A percentile compares a stretch with the other conserved stretches of the same genome.
Conservation (phyloP, 2,329 filamentous ascomycete species). For the Periconia sp. region DNA sequence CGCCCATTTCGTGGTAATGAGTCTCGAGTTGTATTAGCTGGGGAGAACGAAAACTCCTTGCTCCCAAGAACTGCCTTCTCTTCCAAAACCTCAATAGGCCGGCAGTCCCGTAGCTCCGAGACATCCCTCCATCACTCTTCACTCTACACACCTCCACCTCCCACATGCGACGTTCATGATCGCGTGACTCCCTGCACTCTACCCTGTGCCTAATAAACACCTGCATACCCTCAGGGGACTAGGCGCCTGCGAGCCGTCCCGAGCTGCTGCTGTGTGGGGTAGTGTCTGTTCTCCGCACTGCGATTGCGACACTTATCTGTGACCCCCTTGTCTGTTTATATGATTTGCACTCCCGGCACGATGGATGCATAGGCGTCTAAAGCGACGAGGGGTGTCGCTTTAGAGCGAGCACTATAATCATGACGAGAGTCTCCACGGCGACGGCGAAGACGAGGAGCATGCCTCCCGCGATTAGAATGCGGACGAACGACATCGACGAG, state of each 20-base stretch:
- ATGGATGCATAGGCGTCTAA: conserved; percentile 52
- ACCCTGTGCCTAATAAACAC: too few species aligned
- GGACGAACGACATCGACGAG: conserved; percentile 33
- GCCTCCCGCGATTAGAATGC: conserved; percentile 14
- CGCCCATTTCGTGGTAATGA: too few species aligned
- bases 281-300: too few species aligned
- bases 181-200: neutral
- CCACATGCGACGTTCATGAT: neutral
- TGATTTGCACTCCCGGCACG: conserved; percentile 32
- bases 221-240: too few species aligned
- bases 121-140: conserved; percentile 20
- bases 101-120: conserved; percentile 46
- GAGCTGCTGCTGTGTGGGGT: too few species aligned
- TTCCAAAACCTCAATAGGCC: conserved; percentile 32
- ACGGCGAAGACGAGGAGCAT: conserved; percentile 2
- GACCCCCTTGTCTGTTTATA: too few species aligned
- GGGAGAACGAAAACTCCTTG: conserved; percentile 54
- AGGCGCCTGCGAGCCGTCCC: too few species aligned
- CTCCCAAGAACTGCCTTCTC: conserved; percentile 44
- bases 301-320: too few species aligned
- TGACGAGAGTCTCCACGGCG: conserved; percentile 14
- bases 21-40: conserved; percentile 60
- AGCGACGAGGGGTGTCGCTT: conserved; percentile 37
- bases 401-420: conserved; percentile 20
- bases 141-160: neutral